Evolutionary conservation across 2,329 filamentous ascomycete species (phyloP).

Genomic region (Pseudogymnoascus sp.): DNA sequence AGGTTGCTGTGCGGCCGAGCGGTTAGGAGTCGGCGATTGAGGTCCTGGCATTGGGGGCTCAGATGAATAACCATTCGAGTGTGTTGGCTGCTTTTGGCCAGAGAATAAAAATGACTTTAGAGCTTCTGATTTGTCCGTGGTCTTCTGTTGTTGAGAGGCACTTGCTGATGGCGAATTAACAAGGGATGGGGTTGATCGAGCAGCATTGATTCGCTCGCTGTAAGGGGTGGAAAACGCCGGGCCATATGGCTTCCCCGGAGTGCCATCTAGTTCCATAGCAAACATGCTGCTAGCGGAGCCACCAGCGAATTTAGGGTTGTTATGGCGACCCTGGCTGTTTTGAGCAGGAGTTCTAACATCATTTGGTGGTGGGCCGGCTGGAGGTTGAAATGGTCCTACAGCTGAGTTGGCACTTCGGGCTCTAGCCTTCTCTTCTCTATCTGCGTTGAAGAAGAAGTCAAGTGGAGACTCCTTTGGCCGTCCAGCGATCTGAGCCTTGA

Average conservation of each 20-base stretch:
- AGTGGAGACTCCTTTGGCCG: constrained; percentile 65
- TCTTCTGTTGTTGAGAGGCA: constrained; percentile 27
- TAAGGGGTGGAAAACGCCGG: constrained; percentile 64
- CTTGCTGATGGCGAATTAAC: neutral
- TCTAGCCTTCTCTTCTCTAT: constrained; percentile 67
- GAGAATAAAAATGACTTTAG: constrained; percentile 52
- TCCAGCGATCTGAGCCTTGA: constrained; percentile 48
- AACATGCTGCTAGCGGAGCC: constrained; percentile 52
- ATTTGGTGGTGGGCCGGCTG: constrained; percentile 29
- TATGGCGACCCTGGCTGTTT: constrained; percentile 28
- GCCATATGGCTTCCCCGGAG: constrained; percentile 47
- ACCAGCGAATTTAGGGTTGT: constrained; percentile 36
- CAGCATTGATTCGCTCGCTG: constrained; percentile 53
- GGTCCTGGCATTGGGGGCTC: neutral
- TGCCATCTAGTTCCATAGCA: constrained; percentile 60
- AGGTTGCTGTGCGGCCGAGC: neutral
- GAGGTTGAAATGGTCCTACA: constrained; percentile 46
- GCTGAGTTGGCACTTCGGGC: constrained; percentile 44
- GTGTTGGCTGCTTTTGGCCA: constrained; percentile 18
- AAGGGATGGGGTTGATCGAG: constrained; percentile 28
- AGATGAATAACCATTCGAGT: neutral
- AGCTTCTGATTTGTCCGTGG: constrained; percentile 39
- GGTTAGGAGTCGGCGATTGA: neutral
- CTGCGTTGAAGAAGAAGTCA: constrained; percentile 84
- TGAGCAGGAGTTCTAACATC: constrained; percentile 26